Percentiles rank a stretch among this genome's conserved stretches.
Conservation (phyloP, 2,329 filamentous ascomycete species). For the Neoscytalidium dimidiatum region DNA sequence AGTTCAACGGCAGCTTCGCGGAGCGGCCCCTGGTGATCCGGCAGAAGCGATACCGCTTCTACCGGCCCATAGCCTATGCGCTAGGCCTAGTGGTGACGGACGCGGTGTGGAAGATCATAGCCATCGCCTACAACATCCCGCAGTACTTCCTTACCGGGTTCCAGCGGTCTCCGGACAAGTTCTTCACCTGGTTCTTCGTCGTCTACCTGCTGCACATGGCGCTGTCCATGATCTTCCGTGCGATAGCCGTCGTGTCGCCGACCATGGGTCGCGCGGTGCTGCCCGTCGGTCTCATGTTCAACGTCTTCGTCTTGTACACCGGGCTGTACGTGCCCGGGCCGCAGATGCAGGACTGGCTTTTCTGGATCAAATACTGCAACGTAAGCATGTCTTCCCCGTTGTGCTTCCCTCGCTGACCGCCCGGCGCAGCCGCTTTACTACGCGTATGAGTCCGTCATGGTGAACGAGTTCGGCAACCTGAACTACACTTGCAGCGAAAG, state of each 20-base stretch:
- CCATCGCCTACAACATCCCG: not conserved
- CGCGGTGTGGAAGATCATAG: not conserved
- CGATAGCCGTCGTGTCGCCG: not conserved
- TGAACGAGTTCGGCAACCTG: not conserved
- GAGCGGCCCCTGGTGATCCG: not conserved
- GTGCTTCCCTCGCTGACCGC: not conserved
- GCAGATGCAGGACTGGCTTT: not conserved
- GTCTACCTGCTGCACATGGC: not conserved
- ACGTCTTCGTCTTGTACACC: not conserved
- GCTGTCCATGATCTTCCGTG: constrained; percentile 19
- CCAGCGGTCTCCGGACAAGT: not conserved
- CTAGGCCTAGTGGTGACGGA: not conserved
- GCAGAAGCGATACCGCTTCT: not conserved
- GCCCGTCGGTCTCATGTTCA: not conserved
- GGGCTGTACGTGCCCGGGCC: not conserved
- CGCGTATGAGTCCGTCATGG: not conserved
- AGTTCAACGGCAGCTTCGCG: not conserved
- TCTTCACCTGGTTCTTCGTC: not conserved
- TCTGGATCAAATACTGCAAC: not conserved
- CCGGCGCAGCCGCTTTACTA: not conserved
- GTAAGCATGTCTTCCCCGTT: not conserved
- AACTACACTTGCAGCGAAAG: not conserved
- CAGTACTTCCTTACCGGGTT: not conserved
- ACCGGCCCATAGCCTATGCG: not conserved
- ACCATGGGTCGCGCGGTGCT: not conserved